Base-by-base conservation (phyloP, 2,329 filamentous ascomycete genomes). In the Aspergillus pseudoterreus region DNA sequence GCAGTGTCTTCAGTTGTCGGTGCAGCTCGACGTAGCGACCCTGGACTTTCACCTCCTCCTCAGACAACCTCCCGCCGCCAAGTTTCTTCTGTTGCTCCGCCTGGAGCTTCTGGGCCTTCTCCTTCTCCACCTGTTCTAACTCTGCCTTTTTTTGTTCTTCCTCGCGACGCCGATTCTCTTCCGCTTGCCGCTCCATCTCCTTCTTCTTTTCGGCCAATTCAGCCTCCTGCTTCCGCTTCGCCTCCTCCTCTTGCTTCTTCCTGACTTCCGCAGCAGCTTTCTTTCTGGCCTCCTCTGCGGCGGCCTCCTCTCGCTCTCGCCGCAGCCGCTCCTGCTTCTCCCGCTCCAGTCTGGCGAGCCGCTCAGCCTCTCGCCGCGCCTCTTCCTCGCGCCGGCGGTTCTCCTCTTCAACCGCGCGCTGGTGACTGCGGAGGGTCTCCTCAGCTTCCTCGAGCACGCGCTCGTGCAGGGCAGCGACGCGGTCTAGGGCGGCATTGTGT, bases 401-500 rank as follows among this genome's bases (percentile, higher is more conserved):
- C 48, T 74, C 69, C 50, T 71, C 64, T 60, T 72, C 65, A 54
- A 72, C 65, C 50, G 68, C 62, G 57, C 65, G 59, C 63, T 71
- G 64, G 52, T 81, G 69, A n/a, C 74, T 71, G 38, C 79, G 70
- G n/a, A 81, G 60, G 15, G 76, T 78, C 17, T 77, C 73, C 61
- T 82, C 76, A 3, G 82, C 82, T 45, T 78, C 75, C 47, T 76
- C 71, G 43, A 77, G 78, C 10, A 92, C 80, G 24, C 81, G 78
- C 35, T 87, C 81, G 66, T 91, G 88, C 62, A 86, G 81, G 12
- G 77, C 76, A 45, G 82, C 82, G 4, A 86, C 86, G 43, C 81
- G 80, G 43, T 81, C 81, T 14, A 92, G 78, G 12, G 86, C 86
- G 59, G 84, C 80, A 52, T 80, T 78, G 64, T 90, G 86, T 50